Evolutionary conservation across 1,139 yeast species (phyloP).

Genomic region (Nakaseomyces bracarensis): DNA sequence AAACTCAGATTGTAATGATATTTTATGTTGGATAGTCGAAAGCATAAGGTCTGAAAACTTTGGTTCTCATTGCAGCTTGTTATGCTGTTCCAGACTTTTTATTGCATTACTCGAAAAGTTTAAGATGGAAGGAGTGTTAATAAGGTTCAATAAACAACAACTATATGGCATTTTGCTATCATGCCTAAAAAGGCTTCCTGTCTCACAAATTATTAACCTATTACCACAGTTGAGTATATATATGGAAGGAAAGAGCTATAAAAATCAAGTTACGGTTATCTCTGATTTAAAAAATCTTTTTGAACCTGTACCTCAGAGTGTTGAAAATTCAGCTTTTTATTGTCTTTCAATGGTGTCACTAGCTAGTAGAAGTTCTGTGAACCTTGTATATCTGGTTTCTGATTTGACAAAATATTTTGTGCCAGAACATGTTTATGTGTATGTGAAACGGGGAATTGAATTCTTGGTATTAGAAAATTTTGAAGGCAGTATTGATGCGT

Average conservation of each 20-base stretch:
- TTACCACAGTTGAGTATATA: slow-evolving; percentile 12
- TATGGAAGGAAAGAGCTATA: slow-evolving; percentile 20
- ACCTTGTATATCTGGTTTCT: background rate
- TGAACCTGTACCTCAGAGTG: slow-evolving; percentile 15
- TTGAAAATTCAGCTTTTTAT: slow-evolving; percentile 20
- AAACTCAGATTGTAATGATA: slow-evolving; percentile 25
- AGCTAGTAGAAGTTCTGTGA: background rate
- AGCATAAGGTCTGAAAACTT: background rate
- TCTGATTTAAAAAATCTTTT: slow-evolving; percentile 20
- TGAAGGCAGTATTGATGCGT: background rate
- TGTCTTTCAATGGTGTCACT: slow-evolving; percentile 4
- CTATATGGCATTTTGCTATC: background rate
- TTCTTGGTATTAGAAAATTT: background rate
- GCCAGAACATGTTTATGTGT: background rate
- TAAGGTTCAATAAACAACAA: slow-evolving; percentile 1
- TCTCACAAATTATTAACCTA: background rate
- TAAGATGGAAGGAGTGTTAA: background rate
- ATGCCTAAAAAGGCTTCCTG: background rate
- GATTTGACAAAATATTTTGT: background rate
- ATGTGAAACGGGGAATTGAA: background rate
- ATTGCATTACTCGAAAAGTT: background rate
- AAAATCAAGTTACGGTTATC: slow-evolving; percentile 25
- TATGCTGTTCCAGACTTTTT: background rate
- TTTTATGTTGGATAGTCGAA: slow-evolving; percentile 22
- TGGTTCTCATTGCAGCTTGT: background rate